Evolutionary conservation across 2,329 filamentous ascomycete genomes (phyloP).

Genomic region (Trichoderma guizhouense): DNA sequence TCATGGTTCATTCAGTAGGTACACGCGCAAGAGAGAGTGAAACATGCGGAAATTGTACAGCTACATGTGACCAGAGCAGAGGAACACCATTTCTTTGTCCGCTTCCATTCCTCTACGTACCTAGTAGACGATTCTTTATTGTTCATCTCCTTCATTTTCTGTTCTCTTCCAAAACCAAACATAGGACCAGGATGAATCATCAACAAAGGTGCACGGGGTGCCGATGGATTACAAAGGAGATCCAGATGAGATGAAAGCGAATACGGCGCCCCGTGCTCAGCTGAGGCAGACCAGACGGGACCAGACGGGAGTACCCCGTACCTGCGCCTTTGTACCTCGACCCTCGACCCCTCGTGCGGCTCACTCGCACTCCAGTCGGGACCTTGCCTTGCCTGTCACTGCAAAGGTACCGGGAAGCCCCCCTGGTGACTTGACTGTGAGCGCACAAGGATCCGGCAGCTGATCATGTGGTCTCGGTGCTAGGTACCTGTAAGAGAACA

Average conservation of each 20-base stretch:
- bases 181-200: background rate
- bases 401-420: background rate
- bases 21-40: background rate
- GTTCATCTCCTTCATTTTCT: background rate
- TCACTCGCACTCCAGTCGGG: background rate
- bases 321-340: background rate
- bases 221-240: background rate
- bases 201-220: background rate
- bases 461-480: slow-evolving; percentile 9
- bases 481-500: background rate
- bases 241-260: background rate
- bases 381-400: background rate
- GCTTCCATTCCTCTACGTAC: background rate
- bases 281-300: background rate
- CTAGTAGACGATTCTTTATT: background rate
- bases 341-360: background rate
- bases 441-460: background rate
- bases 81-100: background rate
- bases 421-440: slow-evolving; percentile 1
- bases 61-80: background rate
- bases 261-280: background rate
- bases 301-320: background rate
- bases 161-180: background rate
- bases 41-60: background rate
- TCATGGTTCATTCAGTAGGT: background rate